These are phyloP conservation scores for Aspergillus haitiensis DNA, from an alignment of 495 filamentous ascomycete species.

Conservation along the genomic window DNA sequence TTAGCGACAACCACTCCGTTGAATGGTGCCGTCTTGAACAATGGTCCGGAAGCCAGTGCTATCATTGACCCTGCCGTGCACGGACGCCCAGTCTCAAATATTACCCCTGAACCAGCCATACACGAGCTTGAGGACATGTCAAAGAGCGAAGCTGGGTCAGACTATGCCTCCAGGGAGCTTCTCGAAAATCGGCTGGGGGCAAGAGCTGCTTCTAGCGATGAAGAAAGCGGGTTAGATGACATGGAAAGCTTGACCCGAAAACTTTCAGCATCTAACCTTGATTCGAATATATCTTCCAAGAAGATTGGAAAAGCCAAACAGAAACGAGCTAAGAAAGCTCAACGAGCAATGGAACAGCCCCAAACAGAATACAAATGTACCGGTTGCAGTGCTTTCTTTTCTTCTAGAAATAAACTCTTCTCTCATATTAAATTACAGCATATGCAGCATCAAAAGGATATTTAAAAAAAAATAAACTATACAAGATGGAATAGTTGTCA, in stretches of 20 bases:
- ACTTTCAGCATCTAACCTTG: conserved; percentile 26
- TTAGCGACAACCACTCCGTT: background rate
- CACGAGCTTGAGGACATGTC: background rate
- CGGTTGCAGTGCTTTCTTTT: conserved; percentile 60
- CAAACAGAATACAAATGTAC: conserved; percentile 53
- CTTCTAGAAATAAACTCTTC: conserved; percentile 70
- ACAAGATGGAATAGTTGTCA: too few species aligned
- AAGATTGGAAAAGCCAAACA: conserved; percentile 86
- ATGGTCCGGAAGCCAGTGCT: too few species aligned
- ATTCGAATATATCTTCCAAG: conserved; percentile 28
- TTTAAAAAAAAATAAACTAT: conserved; percentile 22
- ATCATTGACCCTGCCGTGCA: background rate
- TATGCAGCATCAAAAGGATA: conserved; percentile 42
- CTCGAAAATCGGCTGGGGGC: conserved; percentile 36
- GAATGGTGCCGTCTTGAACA: too few species aligned
- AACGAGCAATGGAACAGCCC: conserved; percentile 44
- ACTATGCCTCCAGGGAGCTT: conserved; percentile 49
- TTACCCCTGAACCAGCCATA: background rate
- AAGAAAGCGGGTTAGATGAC: conserved; percentile 7
- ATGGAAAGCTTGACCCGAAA: conserved; percentile 26
- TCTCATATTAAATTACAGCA: conserved; percentile 68
- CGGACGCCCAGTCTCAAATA: background rate
- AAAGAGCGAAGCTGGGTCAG: conserved; percentile 13
- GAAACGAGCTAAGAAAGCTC: conserved; percentile 78
- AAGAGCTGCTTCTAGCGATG: conserved; percentile 2